Evolutionary conservation across 2,329 filamentous ascomycete species (phyloP).

Genomic region (Akanthomyces lecanii): DNA sequence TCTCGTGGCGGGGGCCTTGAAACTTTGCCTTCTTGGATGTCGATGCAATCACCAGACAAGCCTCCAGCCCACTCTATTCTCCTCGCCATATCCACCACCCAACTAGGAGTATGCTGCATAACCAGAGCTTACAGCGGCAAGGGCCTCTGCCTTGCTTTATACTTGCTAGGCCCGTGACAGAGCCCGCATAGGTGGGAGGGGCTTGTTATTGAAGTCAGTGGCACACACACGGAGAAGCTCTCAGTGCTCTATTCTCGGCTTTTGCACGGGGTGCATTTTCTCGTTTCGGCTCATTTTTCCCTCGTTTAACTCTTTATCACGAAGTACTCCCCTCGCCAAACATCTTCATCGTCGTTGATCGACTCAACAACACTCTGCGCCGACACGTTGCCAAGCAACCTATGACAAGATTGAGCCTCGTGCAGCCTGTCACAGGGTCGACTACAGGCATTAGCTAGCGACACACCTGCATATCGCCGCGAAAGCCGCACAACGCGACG

Average conservation of each 20-base stretch:
- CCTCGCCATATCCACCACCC: neutral
- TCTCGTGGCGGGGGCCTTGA: conserved; percentile 9
- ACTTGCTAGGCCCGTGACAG: neutral
- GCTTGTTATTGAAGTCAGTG: neutral
- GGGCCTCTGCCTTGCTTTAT: conserved; percentile 12
- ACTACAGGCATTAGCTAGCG: neutral
- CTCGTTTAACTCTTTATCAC: neutral
- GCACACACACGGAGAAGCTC: neutral
- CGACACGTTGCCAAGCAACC: neutral
- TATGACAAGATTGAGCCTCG: conserved; percentile 6
- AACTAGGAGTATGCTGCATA: neutral
- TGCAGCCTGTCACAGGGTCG: conserved; percentile 12
- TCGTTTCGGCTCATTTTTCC: neutral
- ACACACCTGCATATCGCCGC: conserved; percentile 4
- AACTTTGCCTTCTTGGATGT: neutral
- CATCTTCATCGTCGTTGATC: neutral
- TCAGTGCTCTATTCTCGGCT: conserved; percentile 8
- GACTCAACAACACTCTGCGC: neutral
- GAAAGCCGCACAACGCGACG: conserved; percentile 3
- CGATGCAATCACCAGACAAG: neutral
- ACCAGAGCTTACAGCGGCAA: conserved; percentile 1
- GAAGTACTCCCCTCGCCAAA: neutral
- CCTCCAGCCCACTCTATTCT: neutral
- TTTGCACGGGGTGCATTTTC: neutral
- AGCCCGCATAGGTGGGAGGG: conserved; percentile 7